phyloP scores from a whole-genome alignment of 108 stramenopile species.

The Mediolabrus comicus region DNA sequence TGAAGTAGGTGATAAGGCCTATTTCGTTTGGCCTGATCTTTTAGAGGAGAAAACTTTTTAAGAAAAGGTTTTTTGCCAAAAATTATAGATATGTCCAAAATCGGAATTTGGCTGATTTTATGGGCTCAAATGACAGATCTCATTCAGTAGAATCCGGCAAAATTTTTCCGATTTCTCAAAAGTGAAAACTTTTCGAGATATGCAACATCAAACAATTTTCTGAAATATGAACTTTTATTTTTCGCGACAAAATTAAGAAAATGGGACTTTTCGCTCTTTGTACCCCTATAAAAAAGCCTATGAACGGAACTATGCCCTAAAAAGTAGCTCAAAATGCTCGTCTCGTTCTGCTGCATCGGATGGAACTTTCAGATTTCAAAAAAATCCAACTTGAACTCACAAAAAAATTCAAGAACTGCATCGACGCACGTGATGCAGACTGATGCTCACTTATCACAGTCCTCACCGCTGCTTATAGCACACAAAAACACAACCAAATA shows the following conservation, averaged over 20 bases:
- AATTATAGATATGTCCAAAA: background rate
- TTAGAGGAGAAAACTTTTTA: background rate
- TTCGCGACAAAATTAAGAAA: background rate
- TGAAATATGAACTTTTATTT: background rate
- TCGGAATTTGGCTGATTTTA: background rate
- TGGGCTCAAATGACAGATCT: background rate
- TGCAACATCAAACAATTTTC: background rate
- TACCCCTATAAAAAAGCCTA: background rate
- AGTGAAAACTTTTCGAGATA: conserved; percentile 1
- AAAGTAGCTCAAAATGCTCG: conserved; percentile 1
- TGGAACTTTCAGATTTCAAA: background rate
- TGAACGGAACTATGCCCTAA: background rate
- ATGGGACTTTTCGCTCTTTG: background rate
- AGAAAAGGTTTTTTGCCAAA: background rate
- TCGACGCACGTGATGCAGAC: no score
- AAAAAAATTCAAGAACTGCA: background rate
- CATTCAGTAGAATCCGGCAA: background rate
- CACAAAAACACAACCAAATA: no score
- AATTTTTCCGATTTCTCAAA: background rate
- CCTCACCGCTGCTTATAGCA: background rate
- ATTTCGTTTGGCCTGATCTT: no score
- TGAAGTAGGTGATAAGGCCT: no score
- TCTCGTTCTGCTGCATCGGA: background rate
- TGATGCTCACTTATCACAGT: background rate
- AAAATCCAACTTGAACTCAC: background rate